Evolutionary conservation across 2,329 filamentous ascomycete species (phyloP), one percentile per base, ranked within the genome.

Genomic region (Ophiostoma quercus): DNA sequence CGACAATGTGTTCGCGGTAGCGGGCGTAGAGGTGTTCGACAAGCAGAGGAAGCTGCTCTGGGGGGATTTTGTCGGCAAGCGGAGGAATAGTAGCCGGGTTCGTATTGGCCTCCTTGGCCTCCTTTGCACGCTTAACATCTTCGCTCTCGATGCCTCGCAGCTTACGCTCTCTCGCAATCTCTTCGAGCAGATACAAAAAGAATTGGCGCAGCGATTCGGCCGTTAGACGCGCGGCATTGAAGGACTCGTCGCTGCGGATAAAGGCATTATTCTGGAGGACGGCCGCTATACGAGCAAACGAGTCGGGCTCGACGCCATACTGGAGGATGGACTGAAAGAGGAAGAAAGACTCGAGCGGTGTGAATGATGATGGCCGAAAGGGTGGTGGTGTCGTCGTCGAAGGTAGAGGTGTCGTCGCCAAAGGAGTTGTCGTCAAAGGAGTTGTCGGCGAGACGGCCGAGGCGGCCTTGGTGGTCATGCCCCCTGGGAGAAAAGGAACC

Each of bases 201-300:
- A 95, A 84, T 76, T 90, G 86, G 79, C 91, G 88, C 74, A 98
- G 82, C 62, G 92, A 87, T 79, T 94, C 91, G 8, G 93, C 88
- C 66, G 84, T 90, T 77, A 98, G 81, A 72, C 94, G 88, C 75
- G 84, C 82, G 74, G 86, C 84, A 82, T 97, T 90, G 81, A 90
- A 97, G 43, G 84, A 84, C 63, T 83, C 83, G 79, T 89, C 88
- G 75, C 88, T 84, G 75, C 86, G 88, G 77, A 98, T 84, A 72
- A 92, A 83, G 22, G 86, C 82, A 78, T 96, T 93, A 76, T 84
- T 88, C 79, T 86, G 89, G 73, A 98, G 86, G 71, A 89, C 81
- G 73, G 90, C 67, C 16, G 83, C 79, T 68, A 80, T 77, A 66
- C 77, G 77, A n/a, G 73, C 75, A 66, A 82, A 78, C 11, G 75